phyloP scores from a whole-genome alignment of 208 protist genomes.

The Trichomonas vaginalis region DNA sequence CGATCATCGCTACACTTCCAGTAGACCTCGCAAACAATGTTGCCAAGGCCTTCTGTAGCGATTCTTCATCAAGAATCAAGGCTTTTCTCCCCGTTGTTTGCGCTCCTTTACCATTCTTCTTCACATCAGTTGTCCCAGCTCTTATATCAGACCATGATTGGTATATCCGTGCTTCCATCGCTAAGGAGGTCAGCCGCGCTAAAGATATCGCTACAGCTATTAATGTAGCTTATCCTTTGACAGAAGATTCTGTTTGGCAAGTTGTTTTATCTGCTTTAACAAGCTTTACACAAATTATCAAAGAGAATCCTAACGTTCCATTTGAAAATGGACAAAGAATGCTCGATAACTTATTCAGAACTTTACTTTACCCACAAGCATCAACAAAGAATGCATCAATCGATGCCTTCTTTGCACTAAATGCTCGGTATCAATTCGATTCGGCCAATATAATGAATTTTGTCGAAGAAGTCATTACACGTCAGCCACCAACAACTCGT shows the following conservation, averaged over 20 bases:
- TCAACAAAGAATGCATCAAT: background rate
- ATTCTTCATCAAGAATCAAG: background rate
- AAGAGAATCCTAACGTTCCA: background rate
- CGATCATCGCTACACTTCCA: background rate
- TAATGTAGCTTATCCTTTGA: background rate
- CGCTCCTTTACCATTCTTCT: background rate
- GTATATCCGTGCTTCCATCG: background rate
- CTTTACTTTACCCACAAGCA: background rate
- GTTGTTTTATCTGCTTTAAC: background rate
- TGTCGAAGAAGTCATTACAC: background rate
- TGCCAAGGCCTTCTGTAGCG: background rate
- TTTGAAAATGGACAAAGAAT: background rate
- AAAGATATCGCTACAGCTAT: background rate
- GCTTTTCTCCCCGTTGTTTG: background rate
- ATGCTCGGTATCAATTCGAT: no score
- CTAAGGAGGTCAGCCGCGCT: background rate
- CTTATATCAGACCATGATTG: background rate
- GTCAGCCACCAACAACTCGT: background rate
- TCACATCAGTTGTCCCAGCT: background rate
- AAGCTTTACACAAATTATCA: background rate
- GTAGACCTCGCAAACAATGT: background rate
- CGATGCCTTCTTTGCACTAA: background rate
- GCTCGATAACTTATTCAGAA: background rate
- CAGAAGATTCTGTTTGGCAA: background rate
- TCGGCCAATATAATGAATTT: background rate